A percentile compares a stretch with the other conserved stretches of the same genome.
Conservation (phyloP, 169 alveolate species). For the Eimeria sp. region DNA sequence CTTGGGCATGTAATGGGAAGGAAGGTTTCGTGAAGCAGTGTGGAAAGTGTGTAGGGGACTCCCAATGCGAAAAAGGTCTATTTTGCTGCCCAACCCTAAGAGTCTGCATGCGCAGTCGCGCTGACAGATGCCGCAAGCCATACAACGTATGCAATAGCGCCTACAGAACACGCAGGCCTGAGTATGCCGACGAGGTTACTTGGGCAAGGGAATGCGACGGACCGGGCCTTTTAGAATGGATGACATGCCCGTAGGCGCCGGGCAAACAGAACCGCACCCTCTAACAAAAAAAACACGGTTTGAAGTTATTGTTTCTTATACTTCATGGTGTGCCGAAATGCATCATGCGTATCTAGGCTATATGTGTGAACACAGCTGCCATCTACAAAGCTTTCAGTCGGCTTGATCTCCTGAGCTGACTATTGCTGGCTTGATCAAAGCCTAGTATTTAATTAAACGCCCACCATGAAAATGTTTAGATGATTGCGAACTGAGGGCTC, state of each 20-base stretch:
- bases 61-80: slow-evolving; percentile 35
- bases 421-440: background rate
- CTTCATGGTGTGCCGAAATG: background rate
- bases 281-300: background rate
- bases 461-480: background rate
- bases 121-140: slow-evolving; percentile 67
- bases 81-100: slow-evolving; percentile 72
- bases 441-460: background rate
- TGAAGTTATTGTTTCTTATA: slow-evolving; percentile 23
- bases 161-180: slow-evolving; percentile 73
- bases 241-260: slow-evolving; percentile 24
- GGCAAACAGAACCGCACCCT: background rate
- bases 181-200: slow-evolving; percentile 60
- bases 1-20: slow-evolving; percentile 71
- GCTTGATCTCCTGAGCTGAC: background rate
- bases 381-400: background rate
- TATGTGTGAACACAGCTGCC: background rate
- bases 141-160: slow-evolving; percentile 67
- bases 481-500: background rate
- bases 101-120: slow-evolving; percentile 62
- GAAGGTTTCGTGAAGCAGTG: slow-evolving; percentile 57
- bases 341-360: background rate
- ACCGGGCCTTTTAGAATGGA: slow-evolving; percentile 41
- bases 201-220: slow-evolving; percentile 77
- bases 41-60: slow-evolving; percentile 57